A percentile compares a stretch with the other conserved stretches of the same genome.
These are phyloP conservation scores for Tricholoma flavovirens DNA, from an alignment of 768 basidiomycete genomes.

Conservation along the genomic window DNA sequence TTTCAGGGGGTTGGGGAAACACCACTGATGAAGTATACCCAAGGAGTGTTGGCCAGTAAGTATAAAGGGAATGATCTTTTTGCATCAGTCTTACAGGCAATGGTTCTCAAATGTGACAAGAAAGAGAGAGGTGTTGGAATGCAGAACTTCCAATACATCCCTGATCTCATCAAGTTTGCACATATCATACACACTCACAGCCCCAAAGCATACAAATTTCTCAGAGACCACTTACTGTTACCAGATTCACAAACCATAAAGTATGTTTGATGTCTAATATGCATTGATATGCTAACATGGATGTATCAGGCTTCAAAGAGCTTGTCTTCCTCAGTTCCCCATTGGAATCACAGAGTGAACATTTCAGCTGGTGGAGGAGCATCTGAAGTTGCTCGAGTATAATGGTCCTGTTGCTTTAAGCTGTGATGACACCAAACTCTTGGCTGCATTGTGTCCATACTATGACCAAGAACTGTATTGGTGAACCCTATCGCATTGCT, in stretches of 20 bases:
- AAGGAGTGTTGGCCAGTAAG: not conserved
- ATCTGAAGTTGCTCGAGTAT: not conserved
- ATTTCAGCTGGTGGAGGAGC: not conserved
- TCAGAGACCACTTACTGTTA: not conserved
- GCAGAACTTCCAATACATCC: not conserved
- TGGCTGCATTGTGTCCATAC: not conserved
- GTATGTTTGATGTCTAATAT: not conserved
- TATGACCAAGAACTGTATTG: not conserved
- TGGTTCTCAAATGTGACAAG: not conserved
- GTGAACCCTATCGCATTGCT: conserved; percentile 17
- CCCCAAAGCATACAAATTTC: not conserved
- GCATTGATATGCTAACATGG: not conserved
- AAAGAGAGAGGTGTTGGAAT: not conserved
- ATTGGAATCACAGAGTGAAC: not conserved
- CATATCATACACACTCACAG: not conserved
- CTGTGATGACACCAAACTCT: not conserved
- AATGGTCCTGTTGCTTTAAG: not conserved
- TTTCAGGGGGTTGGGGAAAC: not conserved
- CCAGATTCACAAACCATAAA: not conserved
- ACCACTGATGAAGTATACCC: not conserved
- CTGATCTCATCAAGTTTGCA: not conserved
- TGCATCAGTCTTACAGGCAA: not conserved
- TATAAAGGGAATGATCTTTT: not conserved
- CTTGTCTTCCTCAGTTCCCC: not conserved
- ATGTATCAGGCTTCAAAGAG: not conserved